Evolutionary conservation across 1,284 basidiomycete species (phyloP), one percentile per base, ranked within the genome.

Genomic region (Malassezia japonica): DNA sequence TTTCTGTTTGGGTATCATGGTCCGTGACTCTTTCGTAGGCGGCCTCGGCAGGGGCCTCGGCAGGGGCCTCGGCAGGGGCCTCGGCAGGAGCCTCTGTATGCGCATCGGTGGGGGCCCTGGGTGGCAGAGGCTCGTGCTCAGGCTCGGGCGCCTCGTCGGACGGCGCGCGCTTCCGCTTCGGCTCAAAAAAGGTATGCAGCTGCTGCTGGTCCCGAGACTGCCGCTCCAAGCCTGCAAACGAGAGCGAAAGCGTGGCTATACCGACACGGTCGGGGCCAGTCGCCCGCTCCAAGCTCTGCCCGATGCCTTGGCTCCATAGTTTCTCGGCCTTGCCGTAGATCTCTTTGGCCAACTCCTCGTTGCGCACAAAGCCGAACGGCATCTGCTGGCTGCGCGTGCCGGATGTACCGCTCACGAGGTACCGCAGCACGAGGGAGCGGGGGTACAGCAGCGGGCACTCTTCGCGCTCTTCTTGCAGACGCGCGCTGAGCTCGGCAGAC

Each of bases 401-500:
- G 13, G 78, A 78, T 0, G 78, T 62, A 79, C 86, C 86, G 49
- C 40, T 55, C 12, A 53, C 28, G n/a, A 56, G 37, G 36, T 53
- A 59, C 55, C 44, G 64, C 46, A 96, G 76, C 8, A 86, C 87
- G 32, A 98, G 76, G 0, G 86, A 86, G 74, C 88, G 95, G 0
- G 92, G 92, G 70, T 91, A 96, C 16, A 95, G 72, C 28, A 83
- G 83, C 9, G 50, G 35, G 18, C 79, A 79, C 1, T 77, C 75
- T 54, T 84, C 79, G 15, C 92, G 78, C 1, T 86, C 86, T 59
- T 96, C 88, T 40, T 81, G 82, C 20, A 98, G 77, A 38, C 92
- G 79, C 13, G 91, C 78, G 6, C 84, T 81, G 15, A 98, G 78
- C 67, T 98, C 92, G 13, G 88, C 86, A 8, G 89, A 83, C 16